Conservation (phyloP, 768 basidiomycete species). For the Tricholoma sp. region DNA sequence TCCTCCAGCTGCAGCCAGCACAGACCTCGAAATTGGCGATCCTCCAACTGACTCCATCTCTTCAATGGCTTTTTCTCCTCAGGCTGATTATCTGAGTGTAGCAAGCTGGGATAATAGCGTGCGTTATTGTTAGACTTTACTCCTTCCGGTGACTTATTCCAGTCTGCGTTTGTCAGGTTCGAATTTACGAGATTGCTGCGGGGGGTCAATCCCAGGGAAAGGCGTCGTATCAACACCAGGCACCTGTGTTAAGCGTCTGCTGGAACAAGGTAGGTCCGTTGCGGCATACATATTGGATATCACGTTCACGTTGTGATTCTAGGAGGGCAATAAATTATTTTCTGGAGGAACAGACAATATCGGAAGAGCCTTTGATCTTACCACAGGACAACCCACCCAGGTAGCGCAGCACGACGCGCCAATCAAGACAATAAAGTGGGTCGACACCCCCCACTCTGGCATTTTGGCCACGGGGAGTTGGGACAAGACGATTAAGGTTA, state of each 20-base stretch:
- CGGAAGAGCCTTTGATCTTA: conserved; percentile 87
- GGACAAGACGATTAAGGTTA: conserved; percentile 95
- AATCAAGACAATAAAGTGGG: conserved; percentile 77
- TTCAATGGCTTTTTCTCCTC: conserved; percentile 75
- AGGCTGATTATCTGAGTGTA: conserved; percentile 86
- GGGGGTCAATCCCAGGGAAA: conserved; percentile 81
- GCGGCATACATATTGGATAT: not conserved
- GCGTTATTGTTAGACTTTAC: conserved; percentile 15
- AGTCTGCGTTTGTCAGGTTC: conserved; percentile 49
- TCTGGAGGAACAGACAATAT: conserved; percentile 95
- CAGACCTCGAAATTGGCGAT: conserved; percentile 72
- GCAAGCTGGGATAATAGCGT: conserved; percentile 95
- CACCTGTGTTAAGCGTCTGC: conserved; percentile 79
- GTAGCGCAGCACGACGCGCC: conserved; percentile 91
- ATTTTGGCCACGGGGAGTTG: conserved; percentile 92
- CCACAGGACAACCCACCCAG: conserved; percentile 74
- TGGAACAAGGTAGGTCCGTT: conserved; percentile 77
- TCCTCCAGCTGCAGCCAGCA: not conserved
- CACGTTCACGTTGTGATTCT: conserved; percentile 3
- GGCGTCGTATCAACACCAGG: conserved; percentile 88
- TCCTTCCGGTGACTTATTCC: not conserved
- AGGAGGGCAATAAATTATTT: conserved; percentile 92
- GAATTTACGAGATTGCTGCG: conserved; percentile 85
- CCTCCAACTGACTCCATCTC: conserved; percentile 88
- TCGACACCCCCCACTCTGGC: conserved; percentile 68